Conservation (phyloP, 768 basidiomycete genomes). For the Mycena chlorophos region DNA sequence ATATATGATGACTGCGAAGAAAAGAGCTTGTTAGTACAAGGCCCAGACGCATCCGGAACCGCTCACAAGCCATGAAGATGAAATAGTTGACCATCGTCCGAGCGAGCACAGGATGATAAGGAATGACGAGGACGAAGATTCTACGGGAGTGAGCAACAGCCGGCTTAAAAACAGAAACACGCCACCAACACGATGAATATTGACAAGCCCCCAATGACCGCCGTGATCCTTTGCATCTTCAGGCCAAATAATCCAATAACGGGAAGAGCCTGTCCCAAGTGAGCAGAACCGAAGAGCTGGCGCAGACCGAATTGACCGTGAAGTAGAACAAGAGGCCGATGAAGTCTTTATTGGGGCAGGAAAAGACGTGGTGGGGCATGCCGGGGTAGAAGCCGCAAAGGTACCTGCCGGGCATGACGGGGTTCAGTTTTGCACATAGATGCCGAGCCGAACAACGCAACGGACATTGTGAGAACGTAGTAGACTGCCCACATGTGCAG, state of each 20-base stretch:
- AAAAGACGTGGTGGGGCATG: conserved; percentile 23
- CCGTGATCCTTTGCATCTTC: conserved; percentile 65
- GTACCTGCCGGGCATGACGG: conserved; percentile 27
- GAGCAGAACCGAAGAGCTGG: conserved; percentile 1
- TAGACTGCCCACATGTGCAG: conserved; percentile 50
- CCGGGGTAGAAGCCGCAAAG: conserved; percentile 43
- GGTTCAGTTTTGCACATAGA: conserved; percentile 1
- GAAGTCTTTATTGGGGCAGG: conserved; percentile 48
- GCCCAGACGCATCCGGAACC: neutral
- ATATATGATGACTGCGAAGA: conserved; percentile 69
- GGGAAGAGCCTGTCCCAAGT: conserved; percentile 45
- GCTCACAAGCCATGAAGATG: conserved; percentile 68
- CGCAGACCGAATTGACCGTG: conserved; percentile 29
- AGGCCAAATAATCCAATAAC: conserved; percentile 74
- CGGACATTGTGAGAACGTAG: conserved; percentile 55
- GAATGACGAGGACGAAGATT: conserved; percentile 10
- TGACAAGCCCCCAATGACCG: conserved; percentile 52
- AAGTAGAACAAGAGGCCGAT: conserved; percentile 50
- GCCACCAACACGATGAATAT: conserved; percentile 54
- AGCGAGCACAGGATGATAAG: conserved; percentile 14
- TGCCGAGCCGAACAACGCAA: conserved; percentile 1
- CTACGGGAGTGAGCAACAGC: conserved; percentile 5
- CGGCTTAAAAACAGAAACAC: neutral
- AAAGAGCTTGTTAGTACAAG: conserved; percentile 1
- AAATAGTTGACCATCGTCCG: conserved; percentile 68